Conservation (phyloP, 129 eudicot genomes). For the Mikania micrantha region DNA sequence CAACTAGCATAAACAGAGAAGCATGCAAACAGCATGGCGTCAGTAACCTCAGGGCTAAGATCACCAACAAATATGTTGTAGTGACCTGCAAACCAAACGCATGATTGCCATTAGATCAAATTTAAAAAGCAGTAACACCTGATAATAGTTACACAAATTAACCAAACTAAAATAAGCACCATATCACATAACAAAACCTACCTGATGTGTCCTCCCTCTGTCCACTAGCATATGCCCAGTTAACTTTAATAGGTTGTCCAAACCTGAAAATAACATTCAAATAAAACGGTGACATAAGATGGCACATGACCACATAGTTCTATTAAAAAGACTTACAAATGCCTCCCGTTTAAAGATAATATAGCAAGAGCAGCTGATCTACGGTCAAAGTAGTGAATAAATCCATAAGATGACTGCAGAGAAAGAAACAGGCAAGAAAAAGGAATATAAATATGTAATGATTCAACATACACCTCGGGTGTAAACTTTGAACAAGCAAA, state of each 20-base stretch:
- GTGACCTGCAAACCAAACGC: slow-evolving; percentile 52
- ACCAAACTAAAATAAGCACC: background rate
- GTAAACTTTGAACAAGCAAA: too few species aligned
- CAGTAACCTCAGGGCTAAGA: slow-evolving; percentile 97
- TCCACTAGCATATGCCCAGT: slow-evolving; percentile 97
- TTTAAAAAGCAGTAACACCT: background rate
- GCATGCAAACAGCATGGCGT: slow-evolving; percentile 85
- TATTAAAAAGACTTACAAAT: slow-evolving; percentile 53
- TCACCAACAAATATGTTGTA: slow-evolving; percentile 95
- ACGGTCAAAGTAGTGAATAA: slow-evolving; percentile 82
- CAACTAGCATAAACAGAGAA: slow-evolving; percentile 86
- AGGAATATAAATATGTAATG: background rate
- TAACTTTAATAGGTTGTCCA: slow-evolving; percentile 97
- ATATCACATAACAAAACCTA: slow-evolving; percentile 25
- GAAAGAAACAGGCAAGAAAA: background rate
- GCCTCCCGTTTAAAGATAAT: slow-evolving; percentile 79
- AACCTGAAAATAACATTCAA: slow-evolving; percentile 46
- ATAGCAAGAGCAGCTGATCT: slow-evolving; percentile 94
- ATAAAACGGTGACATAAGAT: background rate
- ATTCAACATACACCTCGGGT: background rate
- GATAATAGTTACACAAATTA: slow-evolving; percentile 3
- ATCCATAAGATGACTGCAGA: slow-evolving; percentile 95
- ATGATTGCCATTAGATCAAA: slow-evolving; percentile 14
- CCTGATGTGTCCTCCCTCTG: slow-evolving; percentile 96
- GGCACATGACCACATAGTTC: background rate